These are phyloP conservation scores for Saccharomyces kudriavzevii DNA, from an alignment of 805 yeast species.

Conservation along the genomic window DNA sequence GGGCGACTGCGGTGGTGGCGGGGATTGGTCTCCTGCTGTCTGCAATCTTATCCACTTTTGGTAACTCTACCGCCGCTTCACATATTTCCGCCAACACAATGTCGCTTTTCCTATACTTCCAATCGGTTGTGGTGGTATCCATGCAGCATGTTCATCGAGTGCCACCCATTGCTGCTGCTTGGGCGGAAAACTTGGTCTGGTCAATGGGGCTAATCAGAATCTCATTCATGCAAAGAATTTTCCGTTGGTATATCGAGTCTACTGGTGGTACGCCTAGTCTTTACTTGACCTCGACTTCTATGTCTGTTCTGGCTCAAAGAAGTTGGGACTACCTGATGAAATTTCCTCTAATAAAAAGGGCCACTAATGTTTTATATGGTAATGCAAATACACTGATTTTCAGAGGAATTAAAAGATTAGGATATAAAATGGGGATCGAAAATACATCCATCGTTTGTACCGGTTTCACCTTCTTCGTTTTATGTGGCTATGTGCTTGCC, in stretches of 20 bases:
- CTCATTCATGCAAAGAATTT: slow-evolving; percentile 73
- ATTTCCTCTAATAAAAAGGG: slow-evolving; percentile 31
- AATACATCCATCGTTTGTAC: slow-evolving; percentile 76
- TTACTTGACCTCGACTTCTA: slow-evolving; percentile 51
- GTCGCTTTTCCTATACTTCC: slow-evolving; percentile 79
- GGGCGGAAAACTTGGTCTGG: slow-evolving; percentile 92
- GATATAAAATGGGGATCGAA: slow-evolving; percentile 67
- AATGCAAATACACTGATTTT: slow-evolving; percentile 54
- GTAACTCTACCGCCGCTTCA: slow-evolving; percentile 83
- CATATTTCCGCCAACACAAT: slow-evolving; percentile 82
- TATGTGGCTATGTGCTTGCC: slow-evolving; percentile 67
- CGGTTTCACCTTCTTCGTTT: slow-evolving; percentile 76
- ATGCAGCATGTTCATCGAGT: slow-evolving; percentile 80
- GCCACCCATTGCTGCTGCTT: slow-evolving; percentile 87
- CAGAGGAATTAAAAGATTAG: slow-evolving; percentile 81
- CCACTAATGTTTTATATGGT: slow-evolving; percentile 36
- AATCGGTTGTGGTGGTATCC: slow-evolving; percentile 71
- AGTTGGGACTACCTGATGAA: slow-evolving; percentile 17
- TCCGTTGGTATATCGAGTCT: slow-evolving; percentile 76
- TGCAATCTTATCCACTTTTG: slow-evolving; percentile 76
- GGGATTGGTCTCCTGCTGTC: slow-evolving; percentile 80
- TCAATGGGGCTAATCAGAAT: slow-evolving; percentile 84
- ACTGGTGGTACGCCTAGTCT: slow-evolving; percentile 84
- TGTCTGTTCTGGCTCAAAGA: slow-evolving; percentile 66
- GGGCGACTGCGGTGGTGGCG: slow-evolving; percentile 90